Percentiles rank a stretch among this genome's conserved stretches.
Evolutionary conservation across 345 rosid species (phyloP).

Genomic region (Microthlaspi erraticum): DNA sequence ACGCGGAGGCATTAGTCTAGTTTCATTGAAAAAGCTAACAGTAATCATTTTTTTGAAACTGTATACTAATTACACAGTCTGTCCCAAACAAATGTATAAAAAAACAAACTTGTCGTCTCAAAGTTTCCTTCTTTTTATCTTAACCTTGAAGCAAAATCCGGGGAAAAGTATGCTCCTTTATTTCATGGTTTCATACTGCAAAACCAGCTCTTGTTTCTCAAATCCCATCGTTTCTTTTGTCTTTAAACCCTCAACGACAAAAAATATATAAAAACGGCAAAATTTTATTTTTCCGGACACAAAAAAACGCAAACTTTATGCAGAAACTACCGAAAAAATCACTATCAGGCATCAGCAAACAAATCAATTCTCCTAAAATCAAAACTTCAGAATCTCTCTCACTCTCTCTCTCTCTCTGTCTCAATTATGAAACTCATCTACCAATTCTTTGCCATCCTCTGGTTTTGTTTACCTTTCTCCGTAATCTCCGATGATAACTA

Average conservation of each 20-base stretch:
- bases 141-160: constrained; percentile 44
- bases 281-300: background rate
- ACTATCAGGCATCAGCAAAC: background rate
- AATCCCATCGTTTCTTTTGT: constrained; percentile 14
- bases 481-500: constrained; percentile 48
- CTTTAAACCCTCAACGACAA: constrained; percentile 30
- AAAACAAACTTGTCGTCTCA: constrained; percentile 38
- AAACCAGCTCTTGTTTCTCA: constrained; percentile 31
- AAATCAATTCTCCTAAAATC: background rate
- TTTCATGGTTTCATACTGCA: constrained; percentile 44
- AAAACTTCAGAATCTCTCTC: background rate
- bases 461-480: constrained; percentile 27
- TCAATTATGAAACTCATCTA: constrained; percentile 30
- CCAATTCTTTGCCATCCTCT: constrained; percentile 20
- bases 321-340: background rate
- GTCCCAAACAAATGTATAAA: constrained; percentile 6
- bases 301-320: constrained; percentile 35
- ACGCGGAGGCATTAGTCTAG: too few species aligned
- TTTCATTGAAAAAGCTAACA: constrained; percentile 24
- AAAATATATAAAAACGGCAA: constrained; percentile 15
- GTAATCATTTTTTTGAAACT: constrained; percentile 26
- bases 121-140: constrained; percentile 40
- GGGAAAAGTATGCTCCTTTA: constrained; percentile 32
- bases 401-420: constrained; percentile 44
- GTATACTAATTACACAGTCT: constrained; percentile 5